Evolutionary conservation across 2,329 filamentous ascomycete genomes (phyloP).

Genomic region (Hymenoscyphus infarciens): DNA sequence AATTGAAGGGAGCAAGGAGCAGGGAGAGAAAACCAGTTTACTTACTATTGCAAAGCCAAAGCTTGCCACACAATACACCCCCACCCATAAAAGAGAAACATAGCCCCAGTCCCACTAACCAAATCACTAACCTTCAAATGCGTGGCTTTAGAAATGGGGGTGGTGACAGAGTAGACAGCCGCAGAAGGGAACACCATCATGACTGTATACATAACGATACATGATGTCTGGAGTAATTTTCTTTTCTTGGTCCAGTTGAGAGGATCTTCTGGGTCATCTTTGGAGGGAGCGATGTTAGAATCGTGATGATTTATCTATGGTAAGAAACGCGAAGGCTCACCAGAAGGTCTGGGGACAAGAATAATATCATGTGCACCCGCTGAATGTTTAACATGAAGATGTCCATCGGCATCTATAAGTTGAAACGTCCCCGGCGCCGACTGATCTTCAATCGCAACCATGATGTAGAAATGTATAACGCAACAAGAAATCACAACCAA

Average conservation of each 20-base stretch:
- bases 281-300: neutral
- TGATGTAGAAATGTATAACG: conserved; percentile 4
- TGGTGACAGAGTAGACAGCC: conserved; percentile 47
- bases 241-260: conserved; percentile 37
- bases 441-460: conserved; percentile 22
- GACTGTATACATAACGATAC: conserved; percentile 41
- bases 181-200: conserved; percentile 46
- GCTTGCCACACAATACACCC: conserved; percentile 51
- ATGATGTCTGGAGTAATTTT: conserved; percentile 33
- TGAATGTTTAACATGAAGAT: conserved; percentile 25
- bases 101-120: conserved; percentile 47
- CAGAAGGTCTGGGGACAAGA: conserved; percentile 33
- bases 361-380: conserved; percentile 29
- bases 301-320: neutral
- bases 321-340: conserved; percentile 5
- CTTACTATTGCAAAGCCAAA: conserved; percentile 42
- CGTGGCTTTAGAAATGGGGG: conserved; percentile 44
- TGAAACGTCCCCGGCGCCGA: conserved; percentile 31
- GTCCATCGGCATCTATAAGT: conserved; percentile 30
- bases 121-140: conserved; percentile 42
- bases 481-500: neutral
- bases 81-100: conserved; percentile 51
- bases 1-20: too few relatives aligned
- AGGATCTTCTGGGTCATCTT: conserved; percentile 39
- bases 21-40: too few relatives aligned